Conservation (phyloP, 2,329 filamentous ascomycete genomes). For the Myriosclerotinia duriaeana region DNA sequence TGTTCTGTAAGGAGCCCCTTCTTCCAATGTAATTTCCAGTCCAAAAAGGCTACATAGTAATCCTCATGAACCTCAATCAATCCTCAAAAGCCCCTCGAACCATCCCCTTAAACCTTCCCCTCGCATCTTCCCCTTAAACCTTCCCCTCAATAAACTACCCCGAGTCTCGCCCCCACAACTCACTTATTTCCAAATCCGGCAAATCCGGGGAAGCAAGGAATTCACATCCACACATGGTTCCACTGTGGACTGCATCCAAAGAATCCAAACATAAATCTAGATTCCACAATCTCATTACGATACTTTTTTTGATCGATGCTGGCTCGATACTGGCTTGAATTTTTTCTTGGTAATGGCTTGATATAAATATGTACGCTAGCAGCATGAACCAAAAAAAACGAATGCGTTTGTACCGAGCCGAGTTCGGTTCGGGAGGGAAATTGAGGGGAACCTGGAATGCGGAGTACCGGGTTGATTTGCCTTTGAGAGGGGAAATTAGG, state of each 20-base stretch:
- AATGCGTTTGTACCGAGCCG: neutral
- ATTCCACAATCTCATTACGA: conserved; percentile 12
- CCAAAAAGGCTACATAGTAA: neutral
- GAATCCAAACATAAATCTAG: conserved; percentile 6
- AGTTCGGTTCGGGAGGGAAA: neutral
- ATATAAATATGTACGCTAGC: conserved; percentile 14
- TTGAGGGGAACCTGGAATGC: neutral
- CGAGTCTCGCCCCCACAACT: conserved; percentile 8
- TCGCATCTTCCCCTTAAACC: too few species aligned
- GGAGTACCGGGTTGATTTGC: neutral
- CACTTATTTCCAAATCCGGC: neutral
- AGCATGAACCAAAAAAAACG: neutral
- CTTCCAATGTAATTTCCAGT: too few species aligned
- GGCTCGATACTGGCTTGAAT: neutral
- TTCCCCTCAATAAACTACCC: neutral
- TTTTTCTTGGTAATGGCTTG: neutral
- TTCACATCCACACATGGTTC: neutral
- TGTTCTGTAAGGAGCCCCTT: neutral
- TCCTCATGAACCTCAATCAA: neutral
- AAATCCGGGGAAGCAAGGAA: conserved; percentile 18
- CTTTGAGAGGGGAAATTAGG: neutral
- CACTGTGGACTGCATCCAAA: neutral
- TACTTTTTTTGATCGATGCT: neutral
- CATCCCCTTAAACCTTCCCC: too few species aligned
- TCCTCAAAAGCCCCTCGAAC: too few species aligned